Conservation (phyloP, 2,329 filamentous ascomycete genomes). For the Penicillium thymicola region DNA sequence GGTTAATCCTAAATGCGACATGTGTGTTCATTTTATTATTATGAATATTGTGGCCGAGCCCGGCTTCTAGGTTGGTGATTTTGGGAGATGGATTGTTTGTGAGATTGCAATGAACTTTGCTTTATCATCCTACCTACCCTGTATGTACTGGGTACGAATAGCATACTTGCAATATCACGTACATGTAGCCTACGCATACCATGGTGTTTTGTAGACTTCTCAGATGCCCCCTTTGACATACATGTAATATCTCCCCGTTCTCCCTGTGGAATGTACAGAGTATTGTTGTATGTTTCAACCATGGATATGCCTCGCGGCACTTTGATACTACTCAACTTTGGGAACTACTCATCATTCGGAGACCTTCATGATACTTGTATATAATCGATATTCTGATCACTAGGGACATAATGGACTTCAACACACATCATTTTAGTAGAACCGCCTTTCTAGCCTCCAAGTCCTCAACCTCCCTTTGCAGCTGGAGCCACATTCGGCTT, state of each 20-base stretch:
- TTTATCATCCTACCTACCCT: no score
- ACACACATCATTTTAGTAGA: neutral
- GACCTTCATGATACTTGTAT: neutral
- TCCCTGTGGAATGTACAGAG: neutral
- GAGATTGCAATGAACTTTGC: neutral
- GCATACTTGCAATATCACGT: neutral
- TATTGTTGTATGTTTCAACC: no score
- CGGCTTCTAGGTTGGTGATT: neutral
- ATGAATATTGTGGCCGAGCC: neutral
- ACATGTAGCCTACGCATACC: neutral
- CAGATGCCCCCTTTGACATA: neutral
- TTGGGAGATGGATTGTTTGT: neutral
- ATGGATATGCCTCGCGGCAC: no score
- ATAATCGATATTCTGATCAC: neutral
- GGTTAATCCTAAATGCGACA: neutral
- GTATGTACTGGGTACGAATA: no score
- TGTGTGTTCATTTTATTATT: neutral
- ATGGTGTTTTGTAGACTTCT: neutral
- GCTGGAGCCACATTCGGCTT: slow-evolving; percentile 15
- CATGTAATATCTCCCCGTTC: neutral
- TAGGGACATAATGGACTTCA: no score
- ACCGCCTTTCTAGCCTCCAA: slow-evolving; percentile 38
- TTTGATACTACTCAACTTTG: neutral
- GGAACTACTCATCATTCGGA: no score
- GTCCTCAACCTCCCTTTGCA: slow-evolving; percentile 48